Base-by-base conservation (phyloP, 305 asterid genomes). In the Plantago coronopus region DNA sequence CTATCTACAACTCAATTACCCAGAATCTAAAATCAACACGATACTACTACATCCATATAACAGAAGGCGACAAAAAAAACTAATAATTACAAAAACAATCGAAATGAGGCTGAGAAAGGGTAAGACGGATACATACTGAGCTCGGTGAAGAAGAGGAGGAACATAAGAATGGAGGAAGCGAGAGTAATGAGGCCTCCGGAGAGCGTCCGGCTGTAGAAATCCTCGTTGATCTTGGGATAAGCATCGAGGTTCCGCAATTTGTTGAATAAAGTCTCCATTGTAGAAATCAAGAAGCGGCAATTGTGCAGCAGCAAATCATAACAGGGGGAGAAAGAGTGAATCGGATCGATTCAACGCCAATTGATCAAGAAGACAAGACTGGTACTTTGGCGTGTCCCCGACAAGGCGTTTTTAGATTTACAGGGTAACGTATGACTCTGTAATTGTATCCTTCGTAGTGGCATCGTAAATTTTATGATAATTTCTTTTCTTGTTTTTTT, bases 211-310 rank as follows among this genome's bases (percentile, higher is more conserved):
- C 96, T 88, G 77, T 83, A 91, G 83, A 91, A 91, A 86, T 91
- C 98, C 75, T 91, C 94, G 65, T 91, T 91, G 79, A 91, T 81
- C 91, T 91, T 91, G 17, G 96, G 96, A 67, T 88, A 88, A 44
- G 91, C 94, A 67, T 91, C 98, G 74, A 91, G 69, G 70, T 66
- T 79, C 75, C 96, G 83, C 4, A 91, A 47, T 71, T 67, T 91
- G 72, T 79, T 78, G 60, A 89, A 63, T 42, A 89, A 34, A 69
- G 74, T 67, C 71, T 86, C 95, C 98, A 91, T 90, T 45, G 25
- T 49, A 50, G 43, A 46, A 34, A 6, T 34, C 1, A 34, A 34
- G 40, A 34, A 34, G 40, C 40, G 40, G 12, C 40, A 34, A 6
- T 34, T 8, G 2, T 8, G 27, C 23, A 50, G 27, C 62, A 43